Base-by-base conservation (phyloP, 2,329 filamentous ascomycete genomes). In the Nannizziopsis arthrosporioides region DNA sequence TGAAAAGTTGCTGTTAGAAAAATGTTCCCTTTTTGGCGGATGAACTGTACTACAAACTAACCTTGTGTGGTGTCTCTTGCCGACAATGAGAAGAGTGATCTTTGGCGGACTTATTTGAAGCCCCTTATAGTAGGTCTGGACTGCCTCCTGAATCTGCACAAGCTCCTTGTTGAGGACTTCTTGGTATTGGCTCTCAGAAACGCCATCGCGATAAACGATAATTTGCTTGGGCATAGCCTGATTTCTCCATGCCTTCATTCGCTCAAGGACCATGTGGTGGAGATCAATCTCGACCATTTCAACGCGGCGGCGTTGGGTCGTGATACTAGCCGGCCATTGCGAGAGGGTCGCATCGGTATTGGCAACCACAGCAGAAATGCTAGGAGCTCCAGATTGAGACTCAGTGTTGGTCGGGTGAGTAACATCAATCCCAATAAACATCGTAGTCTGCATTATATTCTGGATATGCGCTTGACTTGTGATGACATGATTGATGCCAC, bases 391-490 rank as follows among this genome's bases (percentile, higher is more conserved):
- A 1, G 70, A 64, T 0, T 70, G 62, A 2, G 75, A 80, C 0
- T 76, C 78, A 0, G 80, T 77, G 10, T 49, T 46, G 12, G 87
- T 90, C 0, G 89, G 88, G 58, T 94, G 89, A 0, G 87, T 93
- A 0, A 94, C 87, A 59, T 94, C 89, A 54, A 92, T 82, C 0
- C 89, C 88, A 6, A 92, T 77, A 1, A 94, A 68, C 81, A 95
- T 94, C 0, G 87, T 92, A 55, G 80, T 80, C 76, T 76, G 27
- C 81, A 73, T 40, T 71, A 73, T 5, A 82, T 68, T 17, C 80
- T 73, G 0, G 72, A 73, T 6, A 81, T 68, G 14, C 80, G 73
- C 0, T 69, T 63, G 7, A 42, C 44, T 5, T 48, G 51, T 0
- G 93, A 68, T n/a, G 66, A 67, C 59, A 92, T 85, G 58, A 89